phyloP scores from a whole-genome alignment of 208 protist species.

The Hexamita inflata region DNA sequence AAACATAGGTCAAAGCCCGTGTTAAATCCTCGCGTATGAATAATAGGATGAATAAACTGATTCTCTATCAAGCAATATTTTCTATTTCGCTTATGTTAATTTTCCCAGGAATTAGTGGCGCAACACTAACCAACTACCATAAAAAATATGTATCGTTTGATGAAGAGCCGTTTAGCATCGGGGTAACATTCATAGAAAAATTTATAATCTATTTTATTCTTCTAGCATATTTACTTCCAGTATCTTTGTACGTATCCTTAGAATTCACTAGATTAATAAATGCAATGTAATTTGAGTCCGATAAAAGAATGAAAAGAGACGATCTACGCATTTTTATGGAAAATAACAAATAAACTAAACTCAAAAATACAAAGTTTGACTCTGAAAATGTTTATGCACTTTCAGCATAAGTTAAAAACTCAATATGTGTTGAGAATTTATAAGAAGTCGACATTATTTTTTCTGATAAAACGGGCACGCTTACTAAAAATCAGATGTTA shows the following conservation, averaged over 20 bases:
- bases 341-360: background rate
- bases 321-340: background rate
- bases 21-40: background rate
- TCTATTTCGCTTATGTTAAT: background rate
- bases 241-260: background rate
- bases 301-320: background rate
- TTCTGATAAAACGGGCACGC: slow-evolving; percentile 88
- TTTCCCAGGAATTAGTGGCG: background rate
- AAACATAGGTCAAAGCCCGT: background rate
- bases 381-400: background rate
- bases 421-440: slow-evolving; percentile 64
- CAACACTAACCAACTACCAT: background rate
- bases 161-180: background rate
- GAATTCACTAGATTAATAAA: background rate
- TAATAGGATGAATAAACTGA: background rate
- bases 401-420: background rate
- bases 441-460: slow-evolving; percentile 85
- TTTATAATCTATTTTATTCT: background rate
- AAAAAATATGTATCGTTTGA: background rate
- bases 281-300: background rate
- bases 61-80: background rate
- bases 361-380: background rate
- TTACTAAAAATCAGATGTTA: slow-evolving; percentile 83
- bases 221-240: background rate
- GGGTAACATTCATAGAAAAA: too few relatives aligned